Evolutionary conservation across 805 yeast genomes (phyloP).

Genomic region (Wickerhamomyces rabaulensis): DNA sequence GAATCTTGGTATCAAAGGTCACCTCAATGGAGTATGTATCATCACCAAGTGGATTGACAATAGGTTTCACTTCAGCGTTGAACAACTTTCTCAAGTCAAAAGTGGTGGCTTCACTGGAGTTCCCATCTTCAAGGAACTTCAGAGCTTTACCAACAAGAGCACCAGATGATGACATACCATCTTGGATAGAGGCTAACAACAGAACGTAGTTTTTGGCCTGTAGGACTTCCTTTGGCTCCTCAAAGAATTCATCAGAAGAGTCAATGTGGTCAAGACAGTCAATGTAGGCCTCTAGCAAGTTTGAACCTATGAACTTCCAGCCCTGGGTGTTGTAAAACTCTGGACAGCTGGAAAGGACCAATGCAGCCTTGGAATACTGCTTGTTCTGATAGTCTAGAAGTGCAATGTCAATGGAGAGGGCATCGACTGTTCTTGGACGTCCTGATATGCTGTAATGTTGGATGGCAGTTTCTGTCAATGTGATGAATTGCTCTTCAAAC

Average conservation of each 20-base stretch:
- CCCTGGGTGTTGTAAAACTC: slow-evolving; percentile 61
- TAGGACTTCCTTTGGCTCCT: slow-evolving; percentile 2
- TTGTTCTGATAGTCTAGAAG: slow-evolving; percentile 53
- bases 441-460: slow-evolving; percentile 44
- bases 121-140: not conserved
- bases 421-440: slow-evolving; percentile 63
- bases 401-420: slow-evolving; percentile 76
- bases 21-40: slow-evolving; percentile 6
- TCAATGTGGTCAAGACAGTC: slow-evolving; percentile 53
- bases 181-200: slow-evolving; percentile 5
- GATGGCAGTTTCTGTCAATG: slow-evolving; percentile 52
- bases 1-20: slow-evolving; percentile 4
- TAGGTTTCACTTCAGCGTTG: slow-evolving; percentile 2
- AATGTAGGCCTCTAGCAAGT: slow-evolving; percentile 61
- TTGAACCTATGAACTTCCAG: slow-evolving; percentile 69
- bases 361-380: slow-evolving; percentile 55
- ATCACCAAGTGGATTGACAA: slow-evolving; percentile 9
- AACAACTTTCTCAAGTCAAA: slow-evolving; percentile 9
- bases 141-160: not conserved
- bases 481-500: slow-evolving; percentile 40
- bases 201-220: slow-evolving; percentile 9
- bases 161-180: not conserved
- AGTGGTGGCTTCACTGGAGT: not conserved
- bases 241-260: slow-evolving; percentile 21
- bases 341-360: slow-evolving; percentile 63